Evolutionary conservation across 352 stramenopile species (phyloP), one percentile per base, ranked within the genome.

Genomic region (Phytophthora pseudosyringae): DNA sequence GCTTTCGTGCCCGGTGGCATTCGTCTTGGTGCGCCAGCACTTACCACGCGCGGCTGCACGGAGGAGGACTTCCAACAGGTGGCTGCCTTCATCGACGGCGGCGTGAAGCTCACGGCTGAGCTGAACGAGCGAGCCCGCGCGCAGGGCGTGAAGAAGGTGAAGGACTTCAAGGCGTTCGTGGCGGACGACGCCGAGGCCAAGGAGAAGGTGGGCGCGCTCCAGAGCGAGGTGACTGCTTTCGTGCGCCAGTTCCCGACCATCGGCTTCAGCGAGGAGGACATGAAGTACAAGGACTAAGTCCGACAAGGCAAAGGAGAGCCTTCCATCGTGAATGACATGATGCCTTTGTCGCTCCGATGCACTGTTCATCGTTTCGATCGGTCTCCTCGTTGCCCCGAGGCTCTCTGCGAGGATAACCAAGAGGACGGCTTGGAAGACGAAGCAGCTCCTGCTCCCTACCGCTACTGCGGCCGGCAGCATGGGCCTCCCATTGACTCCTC

Each of bases 1-100:
- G 97, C 97, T 9, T 88, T 99, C 5, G 98, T 97, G 55, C 97
- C 97, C 11, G 95, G 97, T 50, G 97, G 97, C 4, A 98, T 99
- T 65, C 96, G 97, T 57, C 96, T 99, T 46, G 97, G 97, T 58
- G 92, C 97, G 18, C 97, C 97, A 10, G 96, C 97, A 41, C 73
- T 99, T 38, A 99, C 97, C 13, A 97, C 96, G 29, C 90, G 97
- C 48, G 97, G 97, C 16, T 98, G 98, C 63, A 95, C 84, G 4
- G 96, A 99, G 68, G 93, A 98, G 28, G 95, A 99, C 71, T 99
- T 99, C 77, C 85, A 89, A 28, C 80, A 93, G 67, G 95, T 99
- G 28, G 97, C 95, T 50, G 85, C 92, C 33, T 99, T 98, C 74
- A 97, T 99, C 59, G 95, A 99, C 75, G 80, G 94, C 38, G 97